Percentiles rank a stretch among this genome's conserved stretches.
Evolutionary conservation across 441 rosid species (phyloP).

Genomic region (Melianthus villosus): DNA sequence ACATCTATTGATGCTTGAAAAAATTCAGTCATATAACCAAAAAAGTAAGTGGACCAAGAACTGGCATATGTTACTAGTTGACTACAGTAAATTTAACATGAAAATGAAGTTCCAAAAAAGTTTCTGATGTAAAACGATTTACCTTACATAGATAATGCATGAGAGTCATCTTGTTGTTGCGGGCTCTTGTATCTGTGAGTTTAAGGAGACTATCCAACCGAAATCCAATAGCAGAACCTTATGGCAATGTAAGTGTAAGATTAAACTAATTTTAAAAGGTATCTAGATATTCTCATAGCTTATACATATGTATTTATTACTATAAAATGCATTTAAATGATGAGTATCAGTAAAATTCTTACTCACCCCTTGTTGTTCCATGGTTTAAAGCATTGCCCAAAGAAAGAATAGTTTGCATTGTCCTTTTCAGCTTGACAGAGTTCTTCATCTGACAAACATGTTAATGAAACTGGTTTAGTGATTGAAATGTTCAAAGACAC

Average conservation of each 20-base stretch:
- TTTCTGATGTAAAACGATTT: slow-evolving; percentile 6
- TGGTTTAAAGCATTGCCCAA: slow-evolving; percentile 88
- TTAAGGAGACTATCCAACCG: slow-evolving; percentile 90
- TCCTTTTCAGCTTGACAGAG: slow-evolving; percentile 63
- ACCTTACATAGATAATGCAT: slow-evolving; percentile 99
- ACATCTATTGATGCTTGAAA: not conserved
- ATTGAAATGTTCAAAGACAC: not conserved
- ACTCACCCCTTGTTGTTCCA: slow-evolving; percentile 92
- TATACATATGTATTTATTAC: too few species aligned
- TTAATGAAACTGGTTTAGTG: slow-evolving; percentile 8
- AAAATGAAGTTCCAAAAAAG: not conserved
- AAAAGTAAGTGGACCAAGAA: not conserved
- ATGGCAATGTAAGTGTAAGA: slow-evolving; percentile 8
- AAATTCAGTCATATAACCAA: not conserved
- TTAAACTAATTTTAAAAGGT: not conserved
- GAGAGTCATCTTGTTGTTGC: slow-evolving; percentile 82
- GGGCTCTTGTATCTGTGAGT: slow-evolving; percentile 80
- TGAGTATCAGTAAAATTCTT: not conserved
- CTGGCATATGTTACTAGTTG: not conserved
- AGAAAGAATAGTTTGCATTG: slow-evolving; percentile 83
- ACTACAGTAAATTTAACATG: not conserved
- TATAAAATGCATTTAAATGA: too few species aligned
- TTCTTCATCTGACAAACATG: slow-evolving; percentile 43
- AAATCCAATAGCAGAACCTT: slow-evolving; percentile 95
- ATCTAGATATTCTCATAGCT: not conserved